A percentile compares a stretch with the other conserved stretches of the same genome.
Evolutionary conservation across 306 rosid species (phyloP).

Genomic region (Cajanus cajan): DNA sequence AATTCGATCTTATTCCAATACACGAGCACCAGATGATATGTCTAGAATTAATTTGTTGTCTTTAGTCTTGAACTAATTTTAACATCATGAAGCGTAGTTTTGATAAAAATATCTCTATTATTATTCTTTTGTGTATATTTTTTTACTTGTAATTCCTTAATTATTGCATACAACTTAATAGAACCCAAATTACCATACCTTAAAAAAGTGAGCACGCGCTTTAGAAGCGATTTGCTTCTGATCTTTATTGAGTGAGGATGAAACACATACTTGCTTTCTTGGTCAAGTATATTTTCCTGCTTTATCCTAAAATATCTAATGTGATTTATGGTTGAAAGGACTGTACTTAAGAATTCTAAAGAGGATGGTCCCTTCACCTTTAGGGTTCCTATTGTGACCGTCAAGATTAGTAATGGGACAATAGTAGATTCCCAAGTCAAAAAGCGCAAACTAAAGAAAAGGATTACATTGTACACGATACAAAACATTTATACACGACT

Average conservation of each 20-base stretch:
- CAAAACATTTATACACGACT: background rate
- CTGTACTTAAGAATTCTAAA: conserved; percentile 27
- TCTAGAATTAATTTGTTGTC: background rate
- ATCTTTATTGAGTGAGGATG: conserved; percentile 31
- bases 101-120: background rate
- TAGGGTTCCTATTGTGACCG: conserved; percentile 44
- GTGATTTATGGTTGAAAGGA: conserved; percentile 21
- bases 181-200: background rate
- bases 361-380: conserved; percentile 47
- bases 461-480: conserved; percentile 31
- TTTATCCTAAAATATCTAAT: conserved; percentile 30
- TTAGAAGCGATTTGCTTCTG: conserved; percentile 6
- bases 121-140: background rate
- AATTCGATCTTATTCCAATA: background rate
- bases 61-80: background rate
- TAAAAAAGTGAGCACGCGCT: conserved; percentile 21
- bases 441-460: conserved; percentile 42
- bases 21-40: background rate
- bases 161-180: background rate
- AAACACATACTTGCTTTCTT: conserved; percentile 40
- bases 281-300: conserved; percentile 45
- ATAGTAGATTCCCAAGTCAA: conserved; percentile 52
- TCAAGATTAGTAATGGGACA: conserved; percentile 44
- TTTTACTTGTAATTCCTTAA: background rate
- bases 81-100: background rate